phyloP scores from a whole-genome alignment of 23 red algal species.

The Gracilaria domingensis region DNA sequence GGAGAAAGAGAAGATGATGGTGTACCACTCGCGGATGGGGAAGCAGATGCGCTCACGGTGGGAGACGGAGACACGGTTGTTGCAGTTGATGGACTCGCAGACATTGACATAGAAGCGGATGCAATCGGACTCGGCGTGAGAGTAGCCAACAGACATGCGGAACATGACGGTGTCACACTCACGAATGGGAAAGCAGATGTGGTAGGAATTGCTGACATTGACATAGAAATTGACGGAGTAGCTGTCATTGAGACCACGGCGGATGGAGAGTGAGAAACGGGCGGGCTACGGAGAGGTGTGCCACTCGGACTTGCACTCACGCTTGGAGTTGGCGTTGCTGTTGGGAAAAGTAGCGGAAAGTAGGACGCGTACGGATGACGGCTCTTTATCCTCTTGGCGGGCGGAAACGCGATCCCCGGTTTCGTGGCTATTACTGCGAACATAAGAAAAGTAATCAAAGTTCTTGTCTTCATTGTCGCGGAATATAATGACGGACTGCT shows the following conservation, averaged over 20 bases:
- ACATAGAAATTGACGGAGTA: background rate
- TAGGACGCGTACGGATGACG: background rate
- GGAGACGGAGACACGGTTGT: background rate
- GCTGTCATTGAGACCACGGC: background rate
- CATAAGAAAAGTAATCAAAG: background rate
- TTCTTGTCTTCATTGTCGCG: background rate
- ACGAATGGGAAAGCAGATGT: background rate
- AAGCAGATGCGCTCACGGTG: background rate
- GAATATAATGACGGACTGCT: background rate
- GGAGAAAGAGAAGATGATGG: background rate
- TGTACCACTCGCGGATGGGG: background rate
- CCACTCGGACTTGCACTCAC: background rate
- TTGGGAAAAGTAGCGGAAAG: background rate
- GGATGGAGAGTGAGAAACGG: background rate
- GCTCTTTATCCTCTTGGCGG: background rate
- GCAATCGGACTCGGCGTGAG: background rate
- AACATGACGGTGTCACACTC: background rate
- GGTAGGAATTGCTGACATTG: background rate
- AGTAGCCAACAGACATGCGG: background rate
- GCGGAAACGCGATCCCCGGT: background rate
- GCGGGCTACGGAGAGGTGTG: background rate
- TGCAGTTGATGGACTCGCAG: background rate
- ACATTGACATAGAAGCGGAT: background rate
- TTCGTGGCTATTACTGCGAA: background rate
- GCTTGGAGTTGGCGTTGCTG: constrained; percentile 6